Evolutionary conservation across 2,329 filamentous ascomycete genomes (phyloP).

Genomic region (Fusarium mangiferae): DNA sequence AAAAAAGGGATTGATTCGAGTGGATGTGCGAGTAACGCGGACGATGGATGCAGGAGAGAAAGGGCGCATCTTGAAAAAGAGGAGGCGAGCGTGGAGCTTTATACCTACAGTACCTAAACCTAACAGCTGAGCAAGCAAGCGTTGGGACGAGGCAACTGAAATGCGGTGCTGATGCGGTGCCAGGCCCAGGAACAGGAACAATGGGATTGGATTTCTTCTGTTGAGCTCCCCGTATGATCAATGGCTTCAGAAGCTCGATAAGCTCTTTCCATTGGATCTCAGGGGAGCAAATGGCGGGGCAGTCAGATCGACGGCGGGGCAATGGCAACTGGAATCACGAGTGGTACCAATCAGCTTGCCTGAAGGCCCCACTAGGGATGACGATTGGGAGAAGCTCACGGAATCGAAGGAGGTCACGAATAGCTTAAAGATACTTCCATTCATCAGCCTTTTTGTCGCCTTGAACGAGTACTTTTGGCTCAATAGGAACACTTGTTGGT

Average conservation of each 20-base stretch:
- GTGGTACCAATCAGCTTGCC: slow-evolving; percentile 36
- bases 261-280: slow-evolving; percentile 38
- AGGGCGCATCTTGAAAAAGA: slow-evolving; percentile 29
- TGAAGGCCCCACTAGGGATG: slow-evolving; percentile 40
- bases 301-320: slow-evolving; percentile 45
- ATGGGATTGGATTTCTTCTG: slow-evolving; percentile 27
- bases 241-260: slow-evolving; percentile 35
- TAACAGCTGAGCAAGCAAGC: slow-evolving; percentile 1
- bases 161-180: slow-evolving; percentile 23
- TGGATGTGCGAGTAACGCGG: slow-evolving; percentile 27
- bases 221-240: slow-evolving; percentile 36
- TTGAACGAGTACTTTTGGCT: neutral
- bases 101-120: slow-evolving; percentile 19
- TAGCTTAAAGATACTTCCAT: slow-evolving; percentile 21
- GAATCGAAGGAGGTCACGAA: slow-evolving; percentile 23
- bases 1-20: slow-evolving; percentile 35
- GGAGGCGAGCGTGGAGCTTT: slow-evolving; percentile 35
- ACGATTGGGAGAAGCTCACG: slow-evolving; percentile 41
- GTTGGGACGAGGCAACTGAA: slow-evolving; percentile 4
- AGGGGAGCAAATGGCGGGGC: slow-evolving; percentile 40
- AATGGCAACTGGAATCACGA: slow-evolving; percentile 38
- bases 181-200: slow-evolving; percentile 12
- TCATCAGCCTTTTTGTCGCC: neutral
- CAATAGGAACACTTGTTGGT: slow-evolving; percentile 7
- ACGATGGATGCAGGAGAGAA: slow-evolving; percentile 35